phyloP scores from a whole-genome alignment of 805 yeast genomes.

The Candida broadrunensis region DNA sequence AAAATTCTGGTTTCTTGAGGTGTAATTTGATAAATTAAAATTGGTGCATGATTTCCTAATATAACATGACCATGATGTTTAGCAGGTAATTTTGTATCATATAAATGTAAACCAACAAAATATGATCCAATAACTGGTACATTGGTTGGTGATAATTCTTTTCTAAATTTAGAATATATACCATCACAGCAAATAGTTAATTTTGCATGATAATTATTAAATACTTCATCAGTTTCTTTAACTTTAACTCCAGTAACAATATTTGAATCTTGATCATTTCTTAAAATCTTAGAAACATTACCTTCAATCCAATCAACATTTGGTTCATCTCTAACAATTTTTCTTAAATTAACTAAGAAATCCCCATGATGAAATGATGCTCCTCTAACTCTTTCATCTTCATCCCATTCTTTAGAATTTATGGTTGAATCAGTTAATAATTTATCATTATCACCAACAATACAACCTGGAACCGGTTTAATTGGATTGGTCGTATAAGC shows the following conservation, averaged over 20 bases:
- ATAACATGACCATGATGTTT: slow-evolving; percentile 86
- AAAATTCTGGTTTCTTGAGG: slow-evolving; percentile 80
- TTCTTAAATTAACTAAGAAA: slow-evolving; percentile 73
- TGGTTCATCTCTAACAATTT: slow-evolving; percentile 61
- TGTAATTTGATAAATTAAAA: slow-evolving; percentile 83
- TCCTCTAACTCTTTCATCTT: slow-evolving; percentile 59
- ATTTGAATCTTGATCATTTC: slow-evolving; percentile 44
- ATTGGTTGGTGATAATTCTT: slow-evolving; percentile 57
- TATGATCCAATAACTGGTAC: slow-evolving; percentile 74
- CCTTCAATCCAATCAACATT: slow-evolving; percentile 82
- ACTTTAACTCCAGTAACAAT: slow-evolving; percentile 78
- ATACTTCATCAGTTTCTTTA: slow-evolving; percentile 36
- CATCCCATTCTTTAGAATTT: slow-evolving; percentile 52
- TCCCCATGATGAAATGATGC: slow-evolving; percentile 92
- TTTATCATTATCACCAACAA: slow-evolving; percentile 58
- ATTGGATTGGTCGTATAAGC: slow-evolving; percentile 41
- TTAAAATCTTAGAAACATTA: slow-evolving; percentile 66
- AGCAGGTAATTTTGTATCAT: slow-evolving; percentile 71
- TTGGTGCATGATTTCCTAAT: slow-evolving; percentile 82
- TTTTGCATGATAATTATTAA: slow-evolving; percentile 49
- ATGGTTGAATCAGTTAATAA: slow-evolving; percentile 47
- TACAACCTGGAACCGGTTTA: slow-evolving; percentile 53
- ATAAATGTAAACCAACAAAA: slow-evolving; percentile 79
- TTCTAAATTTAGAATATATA: slow-evolving; percentile 88
- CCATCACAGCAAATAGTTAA: slow-evolving; percentile 88